phyloP scores from a whole-genome alignment of 1,284 basidiomycete genomes.

The Malassezia globosa region DNA sequence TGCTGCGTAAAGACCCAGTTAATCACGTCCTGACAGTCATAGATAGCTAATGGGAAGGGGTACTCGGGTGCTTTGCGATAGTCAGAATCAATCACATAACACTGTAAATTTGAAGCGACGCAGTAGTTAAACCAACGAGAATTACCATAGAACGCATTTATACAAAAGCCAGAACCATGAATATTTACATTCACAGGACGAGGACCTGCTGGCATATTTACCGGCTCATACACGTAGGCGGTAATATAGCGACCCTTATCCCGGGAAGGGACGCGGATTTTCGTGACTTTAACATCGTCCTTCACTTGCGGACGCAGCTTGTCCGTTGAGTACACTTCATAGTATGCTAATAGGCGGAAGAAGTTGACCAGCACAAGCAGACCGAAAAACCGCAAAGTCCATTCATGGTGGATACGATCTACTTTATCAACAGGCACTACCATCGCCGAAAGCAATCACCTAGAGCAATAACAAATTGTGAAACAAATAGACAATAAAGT shows the following conservation, averaged over 20 bases:
- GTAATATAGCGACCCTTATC: slow-evolving; percentile 22
- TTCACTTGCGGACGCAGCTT: slow-evolving; percentile 11
- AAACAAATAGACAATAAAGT: too few species aligned
- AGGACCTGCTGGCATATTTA: slow-evolving; percentile 16
- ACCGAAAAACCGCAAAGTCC: slow-evolving; percentile 1
- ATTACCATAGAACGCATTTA: slow-evolving; percentile 12
- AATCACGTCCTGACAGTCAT: slow-evolving; percentile 28
- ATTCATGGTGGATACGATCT: slow-evolving; percentile 1
- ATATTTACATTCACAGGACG: slow-evolving; percentile 21
- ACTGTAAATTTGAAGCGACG: slow-evolving; percentile 8
- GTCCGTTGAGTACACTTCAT: slow-evolving; percentile 9
- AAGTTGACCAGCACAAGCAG: slow-evolving; percentile 7
- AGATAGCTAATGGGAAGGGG: slow-evolving; percentile 29
- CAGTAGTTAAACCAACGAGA: slow-evolving; percentile 23
- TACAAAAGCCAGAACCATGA: slow-evolving; percentile 24
- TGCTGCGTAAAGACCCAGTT: slow-evolving; percentile 22
- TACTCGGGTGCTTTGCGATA: slow-evolving; percentile 38
- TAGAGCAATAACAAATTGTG: too few species aligned
- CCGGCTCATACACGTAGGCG: slow-evolving; percentile 25
- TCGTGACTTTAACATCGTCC: slow-evolving; percentile 12
- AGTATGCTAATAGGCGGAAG: slow-evolving; percentile 6
- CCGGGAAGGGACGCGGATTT: slow-evolving; percentile 23
- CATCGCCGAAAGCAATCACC: not conserved
- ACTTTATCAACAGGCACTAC: not conserved
- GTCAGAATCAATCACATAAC: slow-evolving; percentile 12